Evolutionary conservation across 257 asterid genomes (phyloP), one percentile per base, ranked within the genome.

Genomic region (Penstemon davidsonii): DNA sequence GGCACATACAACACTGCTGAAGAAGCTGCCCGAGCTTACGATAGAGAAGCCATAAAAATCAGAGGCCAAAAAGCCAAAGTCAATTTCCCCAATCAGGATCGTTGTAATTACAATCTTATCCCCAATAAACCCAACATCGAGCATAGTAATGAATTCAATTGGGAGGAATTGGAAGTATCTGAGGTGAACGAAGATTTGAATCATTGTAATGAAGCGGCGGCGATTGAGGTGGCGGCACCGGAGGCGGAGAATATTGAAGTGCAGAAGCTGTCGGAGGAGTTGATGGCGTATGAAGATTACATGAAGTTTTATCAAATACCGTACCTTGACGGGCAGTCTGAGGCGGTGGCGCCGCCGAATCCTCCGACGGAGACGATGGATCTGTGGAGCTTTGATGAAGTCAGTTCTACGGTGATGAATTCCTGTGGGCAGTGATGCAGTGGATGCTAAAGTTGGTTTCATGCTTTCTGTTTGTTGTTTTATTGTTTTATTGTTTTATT

Each of bases 21-120:
- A 71, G 94, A 91, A 65, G 98, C 98, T 12, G 98, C 98, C 52
- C 81, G 92, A 12, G 98, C 98, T 12, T 91, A 91, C 73, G 98
- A 91, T 5, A 66, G 69, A 12, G 98, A 85, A 70, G 98, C 98
- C 19, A 92, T 91, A 4, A 85, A 76, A 74, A 91, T 91, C 88
- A 78, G 98, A 63, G 98, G 98, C 0, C 74, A 73, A 9, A 91
- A 91, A 13, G 98, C 98, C 41, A 92, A 92, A 70, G 83, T 87
- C 66, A 92, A 92, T 63, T 92, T 89, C 83, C 96, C 98, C 36
- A 81, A 85, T 42, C 88, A 84, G 41, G 80, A 71, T 68, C 39
- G 37, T 73, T 39, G 4, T 58, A 36, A 7, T 18, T 33, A 41
- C 71, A 59, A 54, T 41, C 63, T 55, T 37, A 41, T 3, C 9